Evolutionary conservation across 257 asterid species (phyloP), one percentile per base, ranked within the genome.

Genomic region (Solanum medicagineum): DNA sequence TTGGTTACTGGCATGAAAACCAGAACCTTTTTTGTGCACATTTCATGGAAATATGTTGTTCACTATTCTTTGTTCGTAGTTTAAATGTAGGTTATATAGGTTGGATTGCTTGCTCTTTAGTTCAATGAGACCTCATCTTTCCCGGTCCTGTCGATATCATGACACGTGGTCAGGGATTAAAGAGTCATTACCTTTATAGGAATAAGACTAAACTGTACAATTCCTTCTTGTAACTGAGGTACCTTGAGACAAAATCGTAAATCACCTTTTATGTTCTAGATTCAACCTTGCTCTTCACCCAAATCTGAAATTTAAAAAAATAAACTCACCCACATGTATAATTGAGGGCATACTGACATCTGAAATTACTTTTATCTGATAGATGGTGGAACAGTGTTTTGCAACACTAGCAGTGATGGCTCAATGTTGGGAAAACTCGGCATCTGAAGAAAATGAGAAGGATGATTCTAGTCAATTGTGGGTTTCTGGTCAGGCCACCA

Each of bases 371-470:
- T 81, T 42, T 24, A 17, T 63, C 54, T 83, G 51, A 80, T 80
- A 90, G 92, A 88, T 86, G 87, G 91, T 86, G 77, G 91, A 86
- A 85, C 86, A 85, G 29, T 89, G 90, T 84, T 86, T 90, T 83
- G 91, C 91, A 47, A 81, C 92, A 74, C 81, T 90, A 81, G 91
- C 88, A 80, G 89, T 90, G 80, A 85, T 88, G 88, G 89, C 89
- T 49, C 85, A 85, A 47, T 88, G 89, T 82, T 88, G 89, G 89
- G 88, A 88, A 81, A 87, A 88, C 57, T 81, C 89, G 56, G 86
- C 44, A 53, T 71, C 88, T 11, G 88, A 90, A 53, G 91, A 86
- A 51, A 75, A 82, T 84, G 86, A 80, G 60, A 71, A 83, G 83
- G 69, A 81, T 56, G 89, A 70, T 42, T 86, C 88, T 51, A 60